Percentiles rank a stretch among this genome's conserved stretches.
phyloP scores from a whole-genome alignment of 1,139 yeast species.

The Scheffersomyces insectosa region DNA sequence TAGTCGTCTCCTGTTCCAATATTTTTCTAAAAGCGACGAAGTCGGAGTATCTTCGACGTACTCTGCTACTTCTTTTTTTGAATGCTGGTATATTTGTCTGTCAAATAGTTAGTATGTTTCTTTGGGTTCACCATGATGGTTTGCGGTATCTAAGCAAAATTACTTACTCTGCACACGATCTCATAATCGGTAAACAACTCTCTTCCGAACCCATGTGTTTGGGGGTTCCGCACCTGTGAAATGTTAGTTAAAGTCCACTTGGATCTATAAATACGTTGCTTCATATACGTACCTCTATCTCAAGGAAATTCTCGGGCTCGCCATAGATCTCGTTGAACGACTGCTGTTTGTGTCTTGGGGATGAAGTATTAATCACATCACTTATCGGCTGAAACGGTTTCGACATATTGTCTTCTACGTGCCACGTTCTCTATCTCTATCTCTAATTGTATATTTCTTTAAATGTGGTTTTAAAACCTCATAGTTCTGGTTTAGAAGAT shows the following conservation, averaged over 20 bases:
- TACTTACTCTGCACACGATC: slow-evolving; percentile 66
- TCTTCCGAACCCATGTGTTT: slow-evolving; percentile 72
- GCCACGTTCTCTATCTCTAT: no score
- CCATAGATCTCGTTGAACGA: slow-evolving; percentile 84
- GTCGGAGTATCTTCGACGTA: slow-evolving; percentile 87
- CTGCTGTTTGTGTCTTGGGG: slow-evolving; percentile 51
- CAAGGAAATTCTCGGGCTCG: slow-evolving; percentile 92
- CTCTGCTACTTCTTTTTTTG: slow-evolving; percentile 61
- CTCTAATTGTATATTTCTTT: no score
- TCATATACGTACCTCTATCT: slow-evolving; percentile 64
- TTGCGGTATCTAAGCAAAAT: background rate
- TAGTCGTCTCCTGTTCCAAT: slow-evolving; percentile 69
- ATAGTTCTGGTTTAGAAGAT: background rate
- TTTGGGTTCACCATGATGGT: background rate
- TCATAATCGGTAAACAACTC: slow-evolving; percentile 89
- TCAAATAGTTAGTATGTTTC: slow-evolving; percentile 13
- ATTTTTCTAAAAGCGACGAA: slow-evolving; percentile 79
- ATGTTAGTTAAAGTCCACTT: slow-evolving; percentile 13
- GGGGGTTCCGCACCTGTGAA: slow-evolving; percentile 60
- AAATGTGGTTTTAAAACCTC: background rate
- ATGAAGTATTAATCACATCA: slow-evolving; percentile 40
- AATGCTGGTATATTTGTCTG: slow-evolving; percentile 83
- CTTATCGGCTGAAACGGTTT: slow-evolving; percentile 50
- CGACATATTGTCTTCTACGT: slow-evolving; percentile 24
- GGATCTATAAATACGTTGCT: background rate